Evolutionary conservation across 352 stramenopile genomes (phyloP).

Genomic region (Globisporangium iwayamae): DNA sequence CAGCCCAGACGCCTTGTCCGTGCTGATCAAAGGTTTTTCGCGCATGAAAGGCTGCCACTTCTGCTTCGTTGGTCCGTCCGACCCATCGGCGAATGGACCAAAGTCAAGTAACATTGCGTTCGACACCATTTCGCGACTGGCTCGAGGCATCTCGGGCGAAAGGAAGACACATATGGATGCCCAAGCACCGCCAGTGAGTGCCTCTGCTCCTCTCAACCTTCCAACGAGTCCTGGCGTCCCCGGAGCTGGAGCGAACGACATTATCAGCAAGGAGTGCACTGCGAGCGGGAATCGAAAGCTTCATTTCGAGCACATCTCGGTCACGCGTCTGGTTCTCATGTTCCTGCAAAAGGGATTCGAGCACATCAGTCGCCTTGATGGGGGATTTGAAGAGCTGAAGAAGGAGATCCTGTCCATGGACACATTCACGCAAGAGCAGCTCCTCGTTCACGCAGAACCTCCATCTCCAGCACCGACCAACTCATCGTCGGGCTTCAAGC

Average conservation of each 20-base stretch:
- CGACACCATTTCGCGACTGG: conserved; percentile 53
- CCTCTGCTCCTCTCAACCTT: conserved; percentile 6
- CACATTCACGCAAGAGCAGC: conserved; percentile 59
- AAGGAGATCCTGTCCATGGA: conserved; percentile 61
- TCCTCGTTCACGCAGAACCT: conserved; percentile 44
- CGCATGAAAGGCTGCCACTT: conserved; percentile 89
- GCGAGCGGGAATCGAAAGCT: conserved; percentile 17
- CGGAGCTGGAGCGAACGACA: conserved; percentile 30
- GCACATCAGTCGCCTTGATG: conserved; percentile 79
- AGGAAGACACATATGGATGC: conserved; percentile 15
- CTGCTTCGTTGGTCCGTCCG: conserved; percentile 77
- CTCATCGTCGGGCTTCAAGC: conserved; percentile 32
- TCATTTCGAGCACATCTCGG: conserved; percentile 57
- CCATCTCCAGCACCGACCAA: conserved; percentile 9
- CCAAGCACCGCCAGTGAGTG: conserved; percentile 5
- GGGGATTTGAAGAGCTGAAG: conserved; percentile 81
- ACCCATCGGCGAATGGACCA: conserved; percentile 18
- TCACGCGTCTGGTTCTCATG: conserved; percentile 79
- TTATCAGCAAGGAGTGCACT: conserved; percentile 27
- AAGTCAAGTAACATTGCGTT: conserved; percentile 37
- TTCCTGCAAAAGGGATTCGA: conserved; percentile 87
- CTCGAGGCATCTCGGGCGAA: conserved; percentile 60
- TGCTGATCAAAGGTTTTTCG: conserved; percentile 76
- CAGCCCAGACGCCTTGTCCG: conserved; percentile 64
- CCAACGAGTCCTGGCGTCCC: conserved; percentile 17